Percentiles rank a stretch among this genome's conserved stretches.
These are phyloP conservation scores for Saccharomycopsis oosterbeekiorum DNA, from an alignment of 805 yeast genomes.

Conservation along the genomic window DNA sequence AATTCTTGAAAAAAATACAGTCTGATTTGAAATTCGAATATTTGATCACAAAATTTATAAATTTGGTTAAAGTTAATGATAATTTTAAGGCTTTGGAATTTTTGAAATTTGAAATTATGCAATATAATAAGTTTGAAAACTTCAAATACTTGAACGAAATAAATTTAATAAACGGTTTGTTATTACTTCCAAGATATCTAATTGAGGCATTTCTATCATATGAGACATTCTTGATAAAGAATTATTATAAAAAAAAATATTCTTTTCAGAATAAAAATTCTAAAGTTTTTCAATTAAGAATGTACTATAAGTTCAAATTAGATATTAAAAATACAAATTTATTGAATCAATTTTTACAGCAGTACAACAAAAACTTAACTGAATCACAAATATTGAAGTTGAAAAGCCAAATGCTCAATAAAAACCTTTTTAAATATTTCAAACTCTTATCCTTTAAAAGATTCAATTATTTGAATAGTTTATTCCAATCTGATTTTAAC, in stretches of 20 bases:
- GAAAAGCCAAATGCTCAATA: not conserved
- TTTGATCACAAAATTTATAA: conserved; percentile 6
- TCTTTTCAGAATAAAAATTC: conserved; percentile 6
- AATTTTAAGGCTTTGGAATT: conserved; percentile 9
- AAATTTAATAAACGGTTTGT: conserved; percentile 12
- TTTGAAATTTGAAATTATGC: conserved; percentile 13
- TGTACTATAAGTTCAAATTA: conserved; percentile 6
- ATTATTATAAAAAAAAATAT: conserved; percentile 8
- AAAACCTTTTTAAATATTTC: conserved; percentile 6
- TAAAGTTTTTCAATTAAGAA: conserved; percentile 3
- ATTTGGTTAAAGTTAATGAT: conserved; percentile 11
- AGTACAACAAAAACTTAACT: conserved; percentile 7
- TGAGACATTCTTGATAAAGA: conserved; percentile 11
- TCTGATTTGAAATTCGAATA: conserved; percentile 15
- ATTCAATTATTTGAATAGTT: conserved; percentile 13
- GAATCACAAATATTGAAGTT: not conserved
- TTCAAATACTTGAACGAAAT: conserved; percentile 14
- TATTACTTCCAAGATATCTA: conserved; percentile 12
- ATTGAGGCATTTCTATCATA: conserved; percentile 14
- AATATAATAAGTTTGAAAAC: conserved; percentile 6
- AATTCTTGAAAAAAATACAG: conserved; percentile 15
- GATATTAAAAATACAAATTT: conserved; percentile 2
- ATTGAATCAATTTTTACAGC: conserved; percentile 9
- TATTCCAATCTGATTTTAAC: conserved; percentile 7
- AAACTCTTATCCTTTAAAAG: conserved; percentile 14